These are phyloP conservation scores for Nemania sp. DNA, from an alignment of 2,329 filamentous ascomycete species.

Conservation along the genomic window DNA sequence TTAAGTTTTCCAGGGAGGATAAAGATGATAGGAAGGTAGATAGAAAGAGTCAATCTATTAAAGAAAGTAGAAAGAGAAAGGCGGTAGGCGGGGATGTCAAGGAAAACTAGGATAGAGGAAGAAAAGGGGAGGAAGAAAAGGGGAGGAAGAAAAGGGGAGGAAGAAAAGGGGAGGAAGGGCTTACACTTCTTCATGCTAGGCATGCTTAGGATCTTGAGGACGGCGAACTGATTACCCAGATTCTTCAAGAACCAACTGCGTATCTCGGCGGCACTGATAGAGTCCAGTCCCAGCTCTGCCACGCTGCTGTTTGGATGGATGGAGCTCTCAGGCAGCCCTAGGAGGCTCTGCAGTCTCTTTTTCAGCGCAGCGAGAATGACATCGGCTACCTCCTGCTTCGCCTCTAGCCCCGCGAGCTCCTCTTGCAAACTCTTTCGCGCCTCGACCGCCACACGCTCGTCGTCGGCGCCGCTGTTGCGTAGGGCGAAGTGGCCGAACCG, in stretches of 20 bases:
- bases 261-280: constrained; percentile 57
- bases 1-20: no score
- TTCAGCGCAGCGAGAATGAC: constrained; percentile 49
- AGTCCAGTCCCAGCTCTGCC: constrained; percentile 56
- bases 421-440: constrained; percentile 48
- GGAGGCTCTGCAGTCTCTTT: constrained; percentile 47
- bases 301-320: constrained; percentile 52
- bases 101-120: not conserved
- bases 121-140: not conserved
- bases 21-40: not conserved
- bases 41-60: not conserved
- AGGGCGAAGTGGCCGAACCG: constrained; percentile 57
- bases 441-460: not conserved
- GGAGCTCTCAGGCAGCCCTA: constrained; percentile 46
- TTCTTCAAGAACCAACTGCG: constrained; percentile 54
- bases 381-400: constrained; percentile 42
- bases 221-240: constrained; percentile 50
- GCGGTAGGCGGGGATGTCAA: not conserved
- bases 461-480: constrained; percentile 36
- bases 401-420: constrained; percentile 42
- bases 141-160: not conserved
- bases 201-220: constrained; percentile 51
- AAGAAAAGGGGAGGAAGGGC: not conserved
- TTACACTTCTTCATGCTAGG: constrained; percentile 41
- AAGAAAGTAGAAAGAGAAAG: not conserved